phyloP scores from a whole-genome alignment of 768 basidiomycete species.

The Sutorius australiensis region DNA sequence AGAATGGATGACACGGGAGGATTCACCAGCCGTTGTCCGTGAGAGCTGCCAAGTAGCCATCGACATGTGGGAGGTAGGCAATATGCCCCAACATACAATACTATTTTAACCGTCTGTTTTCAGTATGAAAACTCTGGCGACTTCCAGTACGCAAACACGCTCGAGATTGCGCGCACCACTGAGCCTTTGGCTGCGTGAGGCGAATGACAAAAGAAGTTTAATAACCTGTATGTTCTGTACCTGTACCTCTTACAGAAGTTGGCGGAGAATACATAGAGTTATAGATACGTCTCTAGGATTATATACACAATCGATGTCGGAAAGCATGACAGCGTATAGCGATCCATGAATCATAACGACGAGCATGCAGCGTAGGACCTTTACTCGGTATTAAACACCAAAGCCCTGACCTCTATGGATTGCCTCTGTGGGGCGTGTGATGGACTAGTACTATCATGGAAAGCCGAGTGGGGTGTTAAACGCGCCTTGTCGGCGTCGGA shows the following conservation, averaged over 20 bases:
- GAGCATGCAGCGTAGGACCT: neutral
- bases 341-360: neutral
- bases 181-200: constrained; percentile 17
- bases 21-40: constrained; percentile 84
- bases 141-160: constrained; percentile 71
- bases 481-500: constrained; percentile 38
- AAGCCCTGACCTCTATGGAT: constrained; percentile 41
- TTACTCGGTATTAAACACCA: constrained; percentile 42
- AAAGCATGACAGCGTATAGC: neutral
- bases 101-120: neutral
- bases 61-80: constrained; percentile 91
- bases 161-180: constrained; percentile 24
- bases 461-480: constrained; percentile 43
- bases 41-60: constrained; percentile 96
- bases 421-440: constrained; percentile 37
- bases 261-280: neutral
- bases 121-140: constrained; percentile 79
- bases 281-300: neutral
- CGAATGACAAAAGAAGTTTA: neutral
- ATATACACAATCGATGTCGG: neutral
- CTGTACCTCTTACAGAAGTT: neutral
- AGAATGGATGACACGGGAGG: constrained; percentile 76
- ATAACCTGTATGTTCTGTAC: neutral
- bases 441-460: constrained; percentile 35
- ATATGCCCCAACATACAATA: neutral